These are phyloP conservation scores for Nymphaea thermarum DNA, from an alignment of 164 flowering plant genomes.

Conservation along the genomic window DNA sequence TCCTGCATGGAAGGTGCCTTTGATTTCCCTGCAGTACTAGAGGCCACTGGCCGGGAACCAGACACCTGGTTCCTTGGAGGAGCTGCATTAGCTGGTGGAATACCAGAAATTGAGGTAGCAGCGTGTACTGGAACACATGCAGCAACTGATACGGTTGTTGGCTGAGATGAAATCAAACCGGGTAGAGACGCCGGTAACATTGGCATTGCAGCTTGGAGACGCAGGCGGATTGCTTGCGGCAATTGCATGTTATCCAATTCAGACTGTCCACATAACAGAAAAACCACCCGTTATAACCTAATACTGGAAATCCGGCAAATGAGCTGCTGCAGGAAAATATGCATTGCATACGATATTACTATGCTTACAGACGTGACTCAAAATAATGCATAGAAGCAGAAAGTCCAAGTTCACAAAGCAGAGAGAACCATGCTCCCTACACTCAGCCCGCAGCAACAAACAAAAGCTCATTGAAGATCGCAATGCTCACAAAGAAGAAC, in stretches of 20 bases:
- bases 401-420: too few species aligned
- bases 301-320: not conserved
- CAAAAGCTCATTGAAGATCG: too few species aligned
- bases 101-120: conserved; percentile 16
- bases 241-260: conserved; percentile 84
- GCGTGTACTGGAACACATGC: conserved; percentile 48
- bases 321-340: not conserved
- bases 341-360: not conserved
- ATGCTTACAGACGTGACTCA: not conserved
- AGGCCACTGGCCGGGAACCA: not conserved
- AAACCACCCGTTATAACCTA: not conserved
- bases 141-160: conserved; percentile 38
- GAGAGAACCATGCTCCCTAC: too few species aligned
- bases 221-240: conserved; percentile 69
- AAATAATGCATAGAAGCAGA: too few species aligned
- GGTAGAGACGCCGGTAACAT: conserved; percentile 36
- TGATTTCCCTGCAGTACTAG: conserved; percentile 28
- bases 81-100: conserved; percentile 4
- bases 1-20: conserved; percentile 39
- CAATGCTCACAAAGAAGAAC: too few species aligned
- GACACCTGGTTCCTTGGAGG: not conserved
- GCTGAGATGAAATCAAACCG: conserved; percentile 51
- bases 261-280: conserved; percentile 34
- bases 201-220: conserved; percentile 95
- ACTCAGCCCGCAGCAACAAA: too few species aligned